Base-by-base conservation (phyloP, 805 yeast genomes). In the Cyberlindnera saturnus region DNA sequence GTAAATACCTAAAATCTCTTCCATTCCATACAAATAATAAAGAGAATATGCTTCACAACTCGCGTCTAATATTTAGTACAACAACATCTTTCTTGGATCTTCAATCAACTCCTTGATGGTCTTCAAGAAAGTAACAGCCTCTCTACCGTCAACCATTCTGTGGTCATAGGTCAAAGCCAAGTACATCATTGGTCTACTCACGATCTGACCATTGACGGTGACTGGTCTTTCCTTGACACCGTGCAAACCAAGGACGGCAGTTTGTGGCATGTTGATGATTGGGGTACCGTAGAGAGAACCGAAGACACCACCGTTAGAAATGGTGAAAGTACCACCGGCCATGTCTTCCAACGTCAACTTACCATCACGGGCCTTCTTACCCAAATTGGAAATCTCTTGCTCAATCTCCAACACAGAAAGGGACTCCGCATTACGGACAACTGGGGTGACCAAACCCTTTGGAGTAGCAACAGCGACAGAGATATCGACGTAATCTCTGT, bases 271-370 rank as follows among this genome's bases (percentile, higher is more conserved):
- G 79, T 93, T 93, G 66, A 93, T 91, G 69, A 93, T 93, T 61
- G 99, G 99, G 41, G 99, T 93, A 66, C 99, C 99, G 67, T 85
- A 88, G 55, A 93, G 75, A 20, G 98, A 93, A 52, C 99, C 99
- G 61, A 93, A 93, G 45, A 93, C 96, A 69, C 99, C 99, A 66
- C 99, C 99, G 73, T 93, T 93, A 43, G 98, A 93, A 60, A 93
- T 93, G 61, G 99, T 93, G 77, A 93, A 90, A 47, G 98, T 90
- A 68, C 99, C 99, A 67, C 99, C 99, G 48, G 96, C 79, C 98
- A 93, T 91, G 69, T 93, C 99, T 75, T 93, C 99, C 53, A 93
- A 71, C 43, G 97, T 87, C 63, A 93, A 78, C 73, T 93, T 90
- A 62, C 93, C 93, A 65, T 91, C 98, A 69, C 98, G 86, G 50